Conservation (phyloP, 305 asterid species). For the Solanum chacoense region DNA sequence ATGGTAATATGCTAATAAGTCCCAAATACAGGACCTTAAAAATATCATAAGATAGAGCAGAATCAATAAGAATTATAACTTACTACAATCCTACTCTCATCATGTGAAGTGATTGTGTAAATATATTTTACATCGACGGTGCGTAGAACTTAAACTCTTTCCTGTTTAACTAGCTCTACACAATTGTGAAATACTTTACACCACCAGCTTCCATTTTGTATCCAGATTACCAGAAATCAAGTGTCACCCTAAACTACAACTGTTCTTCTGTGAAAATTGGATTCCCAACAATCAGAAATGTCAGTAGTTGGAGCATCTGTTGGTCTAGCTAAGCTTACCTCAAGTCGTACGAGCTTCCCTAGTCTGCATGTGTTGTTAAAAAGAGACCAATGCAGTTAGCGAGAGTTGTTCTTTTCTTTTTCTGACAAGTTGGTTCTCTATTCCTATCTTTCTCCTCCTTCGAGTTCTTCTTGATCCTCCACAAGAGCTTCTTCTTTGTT, state of each 20-base stretch:
- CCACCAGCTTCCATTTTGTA: not conserved
- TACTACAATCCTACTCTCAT: not conserved
- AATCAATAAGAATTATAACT: not conserved
- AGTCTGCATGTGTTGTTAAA: not conserved
- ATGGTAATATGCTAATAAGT: not conserved
- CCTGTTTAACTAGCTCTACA: not conserved
- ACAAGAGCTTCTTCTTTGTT: conserved; percentile 69
- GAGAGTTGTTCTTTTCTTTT: not conserved
- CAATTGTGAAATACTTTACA: not conserved
- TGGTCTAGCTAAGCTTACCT: not conserved
- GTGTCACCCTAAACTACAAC: not conserved
- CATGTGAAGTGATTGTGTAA: not conserved
- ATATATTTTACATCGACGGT: not conserved
- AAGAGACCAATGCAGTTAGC: not conserved
- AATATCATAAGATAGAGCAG: not conserved
- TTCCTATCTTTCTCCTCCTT: conserved; percentile 71
- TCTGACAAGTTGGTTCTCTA: not conserved
- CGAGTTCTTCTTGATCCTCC: conserved; percentile 95
- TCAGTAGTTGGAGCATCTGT: not conserved
- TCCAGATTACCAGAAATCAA: not conserved
- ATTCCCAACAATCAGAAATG: not conserved
- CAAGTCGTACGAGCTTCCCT: not conserved
- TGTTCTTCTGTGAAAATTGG: not conserved
- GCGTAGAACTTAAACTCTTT: not conserved
- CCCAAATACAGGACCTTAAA: not conserved